Base-by-base conservation (phyloP, 805 yeast genomes). In the Teunomyces gatunensis region DNA sequence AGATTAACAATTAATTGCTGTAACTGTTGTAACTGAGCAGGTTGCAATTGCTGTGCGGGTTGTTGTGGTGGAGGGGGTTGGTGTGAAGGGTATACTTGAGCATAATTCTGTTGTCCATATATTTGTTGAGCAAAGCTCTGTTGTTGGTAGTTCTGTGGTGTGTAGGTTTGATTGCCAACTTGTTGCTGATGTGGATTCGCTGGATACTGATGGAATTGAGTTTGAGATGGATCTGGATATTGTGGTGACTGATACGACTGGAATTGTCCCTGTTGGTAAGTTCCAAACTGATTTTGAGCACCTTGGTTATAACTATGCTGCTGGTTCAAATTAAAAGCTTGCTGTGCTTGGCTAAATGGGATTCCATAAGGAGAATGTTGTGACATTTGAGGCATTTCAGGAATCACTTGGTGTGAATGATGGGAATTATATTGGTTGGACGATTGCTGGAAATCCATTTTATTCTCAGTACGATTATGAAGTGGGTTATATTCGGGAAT, bases 1-100 rank as follows among this genome's bases (percentile, higher is more conserved):
- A 63, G 68, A 36, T 52, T 57, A 5, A 51, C 50, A 21, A 63
- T 49, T 15, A 64, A 45, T 39, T 47, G 65, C 28, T 60, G 59
- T 12, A 63, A 52, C 43, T 66, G 63, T 50, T 55, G 62, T n/a
- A 52, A 44, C 17, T 52, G 63, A 4, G 57, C 52, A 21, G 62
- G 64, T 30, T 57, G 62, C 41, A 54, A 43, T 42, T 59, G 34
- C 34, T 13, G 17, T n/a, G 34, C 17, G 2, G 11, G 18, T 6
- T 32, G 64, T 6, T 32, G 64, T 12, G 33, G 7, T 15, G 33
- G 40, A 40, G 25, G 48, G 34, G 29, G 21, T 18, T 47, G 35
- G 11, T 29, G 43, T 39, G 45, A 13, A 46, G 57, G 41, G 51
- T 53, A 25, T 50, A 42, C 36, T 42, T 41, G 44, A 40, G 53